Base-by-base conservation (phyloP, 108 stramenopile genomes). In the Cyclotella sp. region DNA sequence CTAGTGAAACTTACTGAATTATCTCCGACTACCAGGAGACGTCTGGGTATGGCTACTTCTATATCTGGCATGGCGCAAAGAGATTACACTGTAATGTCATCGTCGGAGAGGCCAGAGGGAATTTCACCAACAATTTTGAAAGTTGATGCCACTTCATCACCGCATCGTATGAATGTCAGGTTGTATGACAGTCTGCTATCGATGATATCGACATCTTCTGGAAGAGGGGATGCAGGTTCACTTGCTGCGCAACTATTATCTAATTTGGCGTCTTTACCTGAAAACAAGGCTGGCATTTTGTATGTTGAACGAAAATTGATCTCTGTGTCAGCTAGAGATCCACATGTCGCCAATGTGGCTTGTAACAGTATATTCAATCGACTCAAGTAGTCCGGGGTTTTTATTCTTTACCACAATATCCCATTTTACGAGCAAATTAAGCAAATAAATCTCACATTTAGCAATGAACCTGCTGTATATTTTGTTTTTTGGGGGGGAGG, bases 151-250 rank as follows among this genome's bases (percentile, higher is more conserved):
- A 30, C 18, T 26, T 63, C 72, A 28, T 83, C 78, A 24, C 61
- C 72, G 11, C 75, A 45, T 68, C 73, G 83, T 26, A 64, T 80
- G 27, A 84, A 80, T 75, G 70, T 76, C 42, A 78, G 84, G 0
- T 72, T 93, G 9, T 95, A 82, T 60, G 90, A 95, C 77, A 85
- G 90, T 28, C 52, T 95, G 12, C 39, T 92, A 14, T 90, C 92
- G 18, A 87, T 89, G 77, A 72, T 95, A 63, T 83, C 90, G 26
- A 82, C 88, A 10, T 70, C 77, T n/a, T 83, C 86, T 21, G 91
- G 89, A 29, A 82, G 90, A 29, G 84, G 81, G 19, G 91, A 95
- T 70, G 88, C 91, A 9, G 85, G 85, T 3, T 42, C 69, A 45
- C 72, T 93, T 51, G 94, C 94, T 12, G 51, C 75, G 12, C 85